Percentiles rank a stretch among this genome's conserved stretches.
Conservation (phyloP, 1,284 basidiomycete species). For the Rhodotorula sp. region DNA sequence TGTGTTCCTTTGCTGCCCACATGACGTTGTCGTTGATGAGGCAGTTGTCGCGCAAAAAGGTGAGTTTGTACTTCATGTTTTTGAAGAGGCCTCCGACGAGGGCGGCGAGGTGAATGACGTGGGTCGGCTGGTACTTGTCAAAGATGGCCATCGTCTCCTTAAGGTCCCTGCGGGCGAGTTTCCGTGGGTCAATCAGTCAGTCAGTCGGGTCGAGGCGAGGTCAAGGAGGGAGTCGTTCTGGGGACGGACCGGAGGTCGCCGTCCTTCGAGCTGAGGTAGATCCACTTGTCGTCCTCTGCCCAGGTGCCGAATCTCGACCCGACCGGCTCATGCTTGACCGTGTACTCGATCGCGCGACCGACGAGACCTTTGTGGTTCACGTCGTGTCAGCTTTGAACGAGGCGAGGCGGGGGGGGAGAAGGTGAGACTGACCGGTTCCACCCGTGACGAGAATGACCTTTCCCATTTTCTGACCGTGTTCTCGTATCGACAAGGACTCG, state of each 20-base stretch:
- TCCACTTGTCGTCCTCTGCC: constrained; percentile 69
- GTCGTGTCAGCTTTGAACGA: neutral
- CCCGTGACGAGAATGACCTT: constrained; percentile 62
- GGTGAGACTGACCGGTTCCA: constrained; percentile 45
- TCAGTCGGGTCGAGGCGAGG: too few species aligned
- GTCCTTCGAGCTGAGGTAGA: constrained; percentile 72
- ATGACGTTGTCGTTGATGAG: constrained; percentile 88
- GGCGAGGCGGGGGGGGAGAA: neutral
- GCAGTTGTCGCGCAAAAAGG: constrained; percentile 83
- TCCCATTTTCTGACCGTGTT: neutral
- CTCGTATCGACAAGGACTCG: neutral
- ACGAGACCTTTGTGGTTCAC: constrained; percentile 63
- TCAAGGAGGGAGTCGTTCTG: neutral
- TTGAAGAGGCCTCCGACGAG: constrained; percentile 83
- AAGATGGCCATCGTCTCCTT: constrained; percentile 56
- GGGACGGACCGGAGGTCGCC: constrained; percentile 57
- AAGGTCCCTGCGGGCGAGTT: constrained; percentile 30
- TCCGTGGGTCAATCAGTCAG: neutral
- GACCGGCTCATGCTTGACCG: constrained; percentile 71
- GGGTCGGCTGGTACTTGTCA: constrained; percentile 81
- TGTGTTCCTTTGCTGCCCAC: constrained; percentile 64
- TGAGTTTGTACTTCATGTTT: constrained; percentile 85
- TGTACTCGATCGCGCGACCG: constrained; percentile 71
- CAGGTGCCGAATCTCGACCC: constrained; percentile 72
- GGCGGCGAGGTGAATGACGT: constrained; percentile 70